Evolutionary conservation across 2,329 filamentous ascomycete species (phyloP), one percentile per base, ranked within the genome.

Genomic region (Rhinocladiella mackenziei): DNA sequence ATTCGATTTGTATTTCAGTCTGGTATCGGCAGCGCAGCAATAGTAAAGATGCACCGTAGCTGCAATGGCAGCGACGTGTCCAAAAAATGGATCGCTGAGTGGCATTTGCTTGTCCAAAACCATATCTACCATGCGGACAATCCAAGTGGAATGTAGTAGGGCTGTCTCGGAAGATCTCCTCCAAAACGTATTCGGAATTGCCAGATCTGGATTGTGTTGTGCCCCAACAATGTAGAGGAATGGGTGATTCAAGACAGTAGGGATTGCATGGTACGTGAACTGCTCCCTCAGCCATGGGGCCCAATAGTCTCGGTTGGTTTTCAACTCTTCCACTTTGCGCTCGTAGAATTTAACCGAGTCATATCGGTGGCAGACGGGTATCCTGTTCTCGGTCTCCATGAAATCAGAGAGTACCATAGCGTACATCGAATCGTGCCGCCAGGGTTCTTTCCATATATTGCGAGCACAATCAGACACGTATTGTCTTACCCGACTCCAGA

Each of bases 111-210:
- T 75, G 43, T 75, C 72, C 1, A 70, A 62, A 1, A 73, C 69
- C 73, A 76, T 76, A 38, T 75, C 72, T 26, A 76, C 74, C 58
- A 76, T 67, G 3, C 73, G 66, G 9, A 73, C 72, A 26, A 75
- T 69, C 73, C 73, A 76, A 0, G 73, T 76, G 1, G 72, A 69
- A 37, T 76, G 73, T 2, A 75, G 58, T 2, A 76, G 56, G 0
- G 72, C 73, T 8, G 74, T 56, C 50, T 76, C 73, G 0, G 71
- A 75, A 0, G 72, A 75, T 2, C 71, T 56, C 25, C 71, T 63
- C 73, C 73, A 76, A 44, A 76, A 76, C 0, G 71, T 73, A 43
- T 76, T 76, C 0, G 73, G 73, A 6, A 75, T 75, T 0, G 69
- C 69, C 14, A 76, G 56, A 30, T 75, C 75, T 3, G 68, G 65